Evolutionary conservation across 441 rosid genomes (phyloP).

Genomic region (Monsonia emarginata): DNA sequence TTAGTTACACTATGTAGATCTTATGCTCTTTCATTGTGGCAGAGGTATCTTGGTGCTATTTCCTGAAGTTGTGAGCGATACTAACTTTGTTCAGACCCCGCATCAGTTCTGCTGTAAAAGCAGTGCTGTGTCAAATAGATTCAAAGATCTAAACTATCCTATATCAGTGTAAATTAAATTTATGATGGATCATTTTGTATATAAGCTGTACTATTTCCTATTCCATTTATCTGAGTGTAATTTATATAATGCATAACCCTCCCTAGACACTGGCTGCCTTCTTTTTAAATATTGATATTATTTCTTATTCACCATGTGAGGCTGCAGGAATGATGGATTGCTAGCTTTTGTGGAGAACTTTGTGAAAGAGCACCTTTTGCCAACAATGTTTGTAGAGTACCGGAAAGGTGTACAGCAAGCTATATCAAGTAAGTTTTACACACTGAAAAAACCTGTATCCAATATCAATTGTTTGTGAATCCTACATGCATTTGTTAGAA

Average conservation of each 20-base stretch:
- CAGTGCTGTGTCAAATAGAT: too few relatives aligned
- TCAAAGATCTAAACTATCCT: too few relatives aligned
- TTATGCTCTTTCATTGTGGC: not conserved
- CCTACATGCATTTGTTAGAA: not conserved
- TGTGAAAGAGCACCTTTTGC: slow-evolving; percentile 87
- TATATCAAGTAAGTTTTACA: slow-evolving; percentile 70
- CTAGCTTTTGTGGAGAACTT: slow-evolving; percentile 89
- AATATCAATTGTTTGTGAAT: not conserved
- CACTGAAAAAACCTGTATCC: slow-evolving; percentile 15
- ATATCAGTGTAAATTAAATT: not conserved
- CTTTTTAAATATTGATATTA: not conserved
- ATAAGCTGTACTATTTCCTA: not conserved
- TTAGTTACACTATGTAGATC: too few relatives aligned
- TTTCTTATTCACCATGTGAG: slow-evolving; percentile 17
- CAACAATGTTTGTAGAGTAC: slow-evolving; percentile 93
- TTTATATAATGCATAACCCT: not conserved
- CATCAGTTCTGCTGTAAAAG: too few relatives aligned
- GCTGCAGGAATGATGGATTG: slow-evolving; percentile 89
- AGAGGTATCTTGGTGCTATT: too few relatives aligned
- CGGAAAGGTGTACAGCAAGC: slow-evolving; percentile 97
- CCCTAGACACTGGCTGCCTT: not conserved
- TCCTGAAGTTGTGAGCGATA: too few relatives aligned
- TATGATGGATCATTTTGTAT: not conserved
- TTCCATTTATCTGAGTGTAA: too few relatives aligned
- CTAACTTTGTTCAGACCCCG: too few relatives aligned